These are phyloP conservation scores for Dioscorea dumetorum DNA, from an alignment of 106 monocot species.

Conservation along the genomic window DNA sequence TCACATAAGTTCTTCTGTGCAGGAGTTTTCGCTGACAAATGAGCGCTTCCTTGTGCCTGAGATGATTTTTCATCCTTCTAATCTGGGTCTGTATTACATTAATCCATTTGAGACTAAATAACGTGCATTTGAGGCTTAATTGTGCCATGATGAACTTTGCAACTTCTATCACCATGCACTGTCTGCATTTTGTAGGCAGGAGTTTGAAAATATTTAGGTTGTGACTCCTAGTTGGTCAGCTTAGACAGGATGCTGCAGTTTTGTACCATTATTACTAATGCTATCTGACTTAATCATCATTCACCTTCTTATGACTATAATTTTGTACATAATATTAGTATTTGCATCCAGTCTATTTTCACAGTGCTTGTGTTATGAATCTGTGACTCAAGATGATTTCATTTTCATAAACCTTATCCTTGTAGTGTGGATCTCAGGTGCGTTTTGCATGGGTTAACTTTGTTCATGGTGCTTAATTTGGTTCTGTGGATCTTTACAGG, in stretches of 20 bases:
- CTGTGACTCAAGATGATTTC: too few species aligned
- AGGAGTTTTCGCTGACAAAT: conserved; percentile 83
- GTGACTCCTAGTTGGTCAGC: not conserved
- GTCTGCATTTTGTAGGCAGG: too few species aligned
- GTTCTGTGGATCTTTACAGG: conserved; percentile 27
- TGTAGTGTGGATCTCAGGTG: too few species aligned
- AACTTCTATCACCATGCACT: too few species aligned
- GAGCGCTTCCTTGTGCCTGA: conserved; percentile 97
- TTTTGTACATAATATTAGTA: too few species aligned
- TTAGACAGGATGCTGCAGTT: too few species aligned
- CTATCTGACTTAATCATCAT: too few species aligned
- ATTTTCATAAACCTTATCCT: too few species aligned
- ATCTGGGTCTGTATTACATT: conserved; percentile 55
- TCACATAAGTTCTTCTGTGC: conserved; percentile 11
- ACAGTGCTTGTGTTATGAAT: too few species aligned
- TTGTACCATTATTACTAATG: too few species aligned
- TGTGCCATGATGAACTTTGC: not conserved
- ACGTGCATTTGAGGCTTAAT: not conserved
- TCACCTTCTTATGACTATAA: too few species aligned
- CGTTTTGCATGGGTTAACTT: not conserved
- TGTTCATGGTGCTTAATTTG: not conserved
- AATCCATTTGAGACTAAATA: not conserved
- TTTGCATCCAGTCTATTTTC: too few species aligned
- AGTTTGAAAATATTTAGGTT: not conserved
- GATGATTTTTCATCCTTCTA: conserved; percentile 78